Conservation (phyloP, 345 rosid genomes). For the Corchorus olitorius region DNA sequence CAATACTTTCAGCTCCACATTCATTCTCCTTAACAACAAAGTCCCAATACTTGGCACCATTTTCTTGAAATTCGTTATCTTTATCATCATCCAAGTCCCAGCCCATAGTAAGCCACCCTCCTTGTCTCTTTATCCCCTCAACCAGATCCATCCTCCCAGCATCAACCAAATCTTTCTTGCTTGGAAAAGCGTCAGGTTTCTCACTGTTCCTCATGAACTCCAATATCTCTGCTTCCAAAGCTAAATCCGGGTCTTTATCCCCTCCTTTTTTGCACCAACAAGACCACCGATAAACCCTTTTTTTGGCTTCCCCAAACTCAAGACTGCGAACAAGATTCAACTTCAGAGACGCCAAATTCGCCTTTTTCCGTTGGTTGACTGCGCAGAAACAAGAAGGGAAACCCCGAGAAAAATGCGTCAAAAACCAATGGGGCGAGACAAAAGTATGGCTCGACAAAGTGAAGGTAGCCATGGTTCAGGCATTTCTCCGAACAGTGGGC, state of each 20-base stretch:
- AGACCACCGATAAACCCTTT: conserved; percentile 29
- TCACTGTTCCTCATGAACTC: conserved; percentile 75
- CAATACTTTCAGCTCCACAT: conserved; percentile 26
- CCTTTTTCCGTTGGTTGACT: conserved; percentile 1
- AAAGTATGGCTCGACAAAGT: conserved; percentile 37
- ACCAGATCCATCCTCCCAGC: conserved; percentile 82
- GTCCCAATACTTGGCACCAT: conserved; percentile 21
- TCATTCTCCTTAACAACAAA: conserved; percentile 28
- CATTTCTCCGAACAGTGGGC: conserved; percentile 76
- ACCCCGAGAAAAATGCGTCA: conserved; percentile 32
- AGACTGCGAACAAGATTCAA: conserved; percentile 30
- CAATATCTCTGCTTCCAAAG: conserved; percentile 76
- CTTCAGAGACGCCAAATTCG: conserved; percentile 5
- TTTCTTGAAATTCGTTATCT: conserved; percentile 17
- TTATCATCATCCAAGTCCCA: conserved; percentile 68
- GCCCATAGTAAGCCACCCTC: conserved; percentile 92
- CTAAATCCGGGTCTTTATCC: conserved; percentile 50
- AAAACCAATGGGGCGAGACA: conserved; percentile 25
- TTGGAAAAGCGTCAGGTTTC: conserved; percentile 68
- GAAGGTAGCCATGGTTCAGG: conserved; percentile 78
- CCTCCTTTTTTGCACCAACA: conserved; percentile 43
- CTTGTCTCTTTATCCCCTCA: conserved; percentile 55
- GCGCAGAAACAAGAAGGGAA: conserved; percentile 25
- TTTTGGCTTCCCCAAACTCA: conserved; percentile 36
- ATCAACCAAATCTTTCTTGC: conserved; percentile 58